These are phyloP conservation scores for Hypholoma sublateritium DNA, from an alignment of 768 basidiomycete species.

Conservation along the genomic window DNA sequence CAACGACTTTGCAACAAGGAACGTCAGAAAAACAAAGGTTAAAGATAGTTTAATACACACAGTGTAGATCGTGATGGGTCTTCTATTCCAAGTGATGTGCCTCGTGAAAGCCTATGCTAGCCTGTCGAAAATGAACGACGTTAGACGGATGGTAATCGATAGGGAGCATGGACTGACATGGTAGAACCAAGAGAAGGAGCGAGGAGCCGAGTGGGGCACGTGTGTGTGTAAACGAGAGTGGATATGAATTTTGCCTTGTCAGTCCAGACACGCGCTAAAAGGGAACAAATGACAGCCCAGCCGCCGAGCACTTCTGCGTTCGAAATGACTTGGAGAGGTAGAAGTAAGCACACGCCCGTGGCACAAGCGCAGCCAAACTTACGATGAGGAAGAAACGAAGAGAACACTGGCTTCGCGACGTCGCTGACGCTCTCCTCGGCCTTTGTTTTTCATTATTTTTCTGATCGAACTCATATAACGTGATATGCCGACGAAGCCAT, in stretches of 20 bases:
- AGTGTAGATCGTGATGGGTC: neutral
- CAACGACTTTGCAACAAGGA: neutral
- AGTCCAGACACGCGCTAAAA: neutral
- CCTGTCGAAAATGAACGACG: neutral
- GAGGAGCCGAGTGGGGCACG: neutral
- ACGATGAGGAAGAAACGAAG: neutral
- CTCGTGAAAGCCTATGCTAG: neutral
- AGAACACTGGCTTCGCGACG: neutral
- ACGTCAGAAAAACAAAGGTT: neutral
- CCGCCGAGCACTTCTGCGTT: neutral
- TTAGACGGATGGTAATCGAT: neutral
- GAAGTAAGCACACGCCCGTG: neutral
- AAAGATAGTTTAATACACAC: neutral
- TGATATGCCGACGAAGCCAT: neutral
- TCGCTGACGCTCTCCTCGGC: neutral
- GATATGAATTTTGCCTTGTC: neutral
- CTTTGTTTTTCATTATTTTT: neutral
- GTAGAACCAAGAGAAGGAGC: neutral
- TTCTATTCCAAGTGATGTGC: neutral
- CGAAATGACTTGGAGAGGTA: neutral
- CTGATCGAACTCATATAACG: neutral
- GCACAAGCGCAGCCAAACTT: neutral
- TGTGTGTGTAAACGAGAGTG: neutral
- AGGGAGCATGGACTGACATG: neutral
- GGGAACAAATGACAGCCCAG: neutral